Evolutionary conservation across 2,329 filamentous ascomycete genomes (phyloP), one percentile per base, ranked within the genome.

Genomic region (Colletotrichum sp.): DNA sequence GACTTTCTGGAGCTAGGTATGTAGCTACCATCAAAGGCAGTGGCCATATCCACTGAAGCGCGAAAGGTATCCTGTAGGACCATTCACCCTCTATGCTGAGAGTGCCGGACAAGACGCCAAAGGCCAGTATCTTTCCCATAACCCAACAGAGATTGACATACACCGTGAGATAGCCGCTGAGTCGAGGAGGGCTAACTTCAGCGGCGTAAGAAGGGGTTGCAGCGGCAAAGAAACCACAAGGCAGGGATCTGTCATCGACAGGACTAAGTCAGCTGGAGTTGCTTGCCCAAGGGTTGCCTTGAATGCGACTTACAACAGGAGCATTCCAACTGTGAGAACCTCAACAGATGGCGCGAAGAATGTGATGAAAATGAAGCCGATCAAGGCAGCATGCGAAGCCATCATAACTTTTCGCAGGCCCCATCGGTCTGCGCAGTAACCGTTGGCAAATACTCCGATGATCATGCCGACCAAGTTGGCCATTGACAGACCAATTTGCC

Each of bases 281-380:
- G 4, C 44, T 21, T 52, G 16, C 44, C 6, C 44, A 28, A 59
- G 8, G 6, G 26, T 24, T 4, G 24, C 21, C 26, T 8, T 16
- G 3, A 8, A 18, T 26, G 16, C 2, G 16, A 49, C 57, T 82
- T 84, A 80, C 87, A 89, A 81, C 9, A 90, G 80, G 76, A 90
- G 82, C 66, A 87, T 83, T 9, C 86, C 87, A 8, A 86, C 55
- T 8, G 83, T 83, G 3, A 89, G 83, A 1, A 89, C 81, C 3
- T 82, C 75, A 4, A 88, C 81, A 82, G 82, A 86, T 5, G 84
- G 85, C 0, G 88, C 86, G 69, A 89, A 89, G 81, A 90, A 87
- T 28, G 84, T 82, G 69, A 90, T 83, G 78, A 89, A 89, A 78
- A 89, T 86, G 76, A 87, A 87, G 16, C 79, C 83, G 5, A 82